Conservation (phyloP, 352 stramenopile species). For the Pythium volutum region DNA sequence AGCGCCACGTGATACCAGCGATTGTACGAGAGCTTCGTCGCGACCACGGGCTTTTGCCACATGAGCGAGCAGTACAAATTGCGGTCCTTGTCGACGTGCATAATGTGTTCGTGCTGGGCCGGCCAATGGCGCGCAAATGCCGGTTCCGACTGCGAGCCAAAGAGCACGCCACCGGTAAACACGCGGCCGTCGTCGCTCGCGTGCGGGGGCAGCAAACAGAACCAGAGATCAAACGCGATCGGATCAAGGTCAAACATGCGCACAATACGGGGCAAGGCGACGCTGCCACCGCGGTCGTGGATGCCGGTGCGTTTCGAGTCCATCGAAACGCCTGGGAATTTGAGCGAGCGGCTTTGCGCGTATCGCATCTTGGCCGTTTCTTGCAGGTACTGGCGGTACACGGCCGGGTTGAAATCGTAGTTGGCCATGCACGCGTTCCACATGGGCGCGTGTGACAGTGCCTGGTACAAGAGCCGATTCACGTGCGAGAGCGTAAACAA, state of each 20-base stretch:
- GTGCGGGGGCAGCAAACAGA: conserved; percentile 27
- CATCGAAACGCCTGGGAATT: conserved; percentile 17
- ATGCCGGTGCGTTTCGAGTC: conserved; percentile 17
- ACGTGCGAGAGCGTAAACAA: conserved; percentile 34
- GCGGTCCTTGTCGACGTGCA: conserved; percentile 37
- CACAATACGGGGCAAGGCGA: conserved; percentile 19
- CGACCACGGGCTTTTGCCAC: conserved; percentile 26
- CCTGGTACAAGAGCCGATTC: conserved; percentile 15
- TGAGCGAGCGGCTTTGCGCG: conserved; percentile 18
- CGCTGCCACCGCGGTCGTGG: conserved; percentile 14
- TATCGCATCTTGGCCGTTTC: conserved; percentile 28
- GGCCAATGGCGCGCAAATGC: conserved; percentile 26
- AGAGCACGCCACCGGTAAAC: conserved; percentile 35
- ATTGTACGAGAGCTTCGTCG: conserved; percentile 21
- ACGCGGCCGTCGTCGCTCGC: conserved; percentile 13
- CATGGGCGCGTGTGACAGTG: conserved; percentile 5
- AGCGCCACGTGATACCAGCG: conserved; percentile 76
- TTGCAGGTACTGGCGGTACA: conserved; percentile 20
- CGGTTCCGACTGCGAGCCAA: conserved; percentile 39
- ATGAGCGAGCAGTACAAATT: conserved; percentile 49
- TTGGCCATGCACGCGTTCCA: conserved; percentile 23
- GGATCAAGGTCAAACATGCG: conserved; percentile 20
- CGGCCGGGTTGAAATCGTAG: conserved; percentile 24
- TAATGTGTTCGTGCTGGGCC: conserved; percentile 38
- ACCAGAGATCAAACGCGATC: conserved; percentile 52